Percentiles rank a stretch among this genome's conserved stretches.
phyloP scores from a whole-genome alignment of 73 alveolate species.

The Tetrahymena borealis region DNA sequence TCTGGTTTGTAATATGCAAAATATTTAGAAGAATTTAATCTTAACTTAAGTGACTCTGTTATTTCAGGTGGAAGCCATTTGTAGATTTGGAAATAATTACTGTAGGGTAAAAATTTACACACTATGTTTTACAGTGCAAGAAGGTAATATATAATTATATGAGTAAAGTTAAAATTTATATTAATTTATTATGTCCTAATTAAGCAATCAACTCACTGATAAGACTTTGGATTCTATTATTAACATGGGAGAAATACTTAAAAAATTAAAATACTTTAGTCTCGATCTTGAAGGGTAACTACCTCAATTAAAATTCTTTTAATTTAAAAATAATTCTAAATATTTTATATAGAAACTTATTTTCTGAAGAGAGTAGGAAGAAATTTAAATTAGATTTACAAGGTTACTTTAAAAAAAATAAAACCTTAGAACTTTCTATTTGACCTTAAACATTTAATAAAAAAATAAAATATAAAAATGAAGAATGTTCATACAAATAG shows the following conservation, averaged over 20 bases:
- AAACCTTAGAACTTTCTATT: too few relatives aligned
- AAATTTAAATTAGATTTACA: too few relatives aligned
- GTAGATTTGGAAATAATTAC: neutral
- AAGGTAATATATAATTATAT: neutral
- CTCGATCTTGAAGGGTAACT: neutral
- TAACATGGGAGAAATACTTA: neutral
- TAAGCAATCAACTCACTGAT: neutral
- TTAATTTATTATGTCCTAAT: neutral
- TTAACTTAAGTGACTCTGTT: neutral
- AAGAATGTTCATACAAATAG: too few relatives aligned
- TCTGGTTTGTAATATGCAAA: neutral
- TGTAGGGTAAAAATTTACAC: neutral
- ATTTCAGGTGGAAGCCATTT: neutral
- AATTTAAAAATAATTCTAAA: too few relatives aligned
- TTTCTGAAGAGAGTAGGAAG: too few relatives aligned
- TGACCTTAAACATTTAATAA: too few relatives aligned
- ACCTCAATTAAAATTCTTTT: neutral
- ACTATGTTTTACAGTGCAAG: neutral
- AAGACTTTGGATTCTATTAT: neutral
- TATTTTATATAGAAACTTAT: too few relatives aligned
- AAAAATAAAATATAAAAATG: too few relatives aligned
- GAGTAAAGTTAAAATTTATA: neutral
- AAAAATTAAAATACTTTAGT: neutral
- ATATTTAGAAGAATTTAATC: neutral
- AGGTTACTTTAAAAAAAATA: too few relatives aligned